Percentiles rank a stretch among this genome's conserved stretches.
These are phyloP conservation scores for Fusarium tanahbumbuense DNA, from an alignment of 2,329 filamentous ascomycete species.

Conservation along the genomic window DNA sequence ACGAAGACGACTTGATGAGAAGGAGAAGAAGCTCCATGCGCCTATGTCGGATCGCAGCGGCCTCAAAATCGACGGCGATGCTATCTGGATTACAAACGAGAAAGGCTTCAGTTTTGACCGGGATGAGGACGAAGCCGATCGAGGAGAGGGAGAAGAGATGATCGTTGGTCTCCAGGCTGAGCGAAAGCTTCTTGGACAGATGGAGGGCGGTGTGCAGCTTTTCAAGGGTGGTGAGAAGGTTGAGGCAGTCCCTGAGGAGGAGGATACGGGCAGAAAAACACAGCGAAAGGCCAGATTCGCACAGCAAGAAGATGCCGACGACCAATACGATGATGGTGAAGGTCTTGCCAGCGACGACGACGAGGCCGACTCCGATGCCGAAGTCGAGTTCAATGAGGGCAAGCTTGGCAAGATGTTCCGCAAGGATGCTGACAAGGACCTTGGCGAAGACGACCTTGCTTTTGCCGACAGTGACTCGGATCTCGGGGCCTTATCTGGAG, in stretches of 20 bases:
- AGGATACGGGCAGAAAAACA: conserved; percentile 71
- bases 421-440: conserved; percentile 62
- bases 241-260: conserved; percentile 62
- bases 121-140: conserved; percentile 74
- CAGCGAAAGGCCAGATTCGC: conserved; percentile 68
- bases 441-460: conserved; percentile 76
- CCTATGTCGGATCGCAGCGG: conserved; percentile 99
- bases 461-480: conserved; percentile 99
- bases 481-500: conserved; percentile 82
- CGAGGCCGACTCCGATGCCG: conserved; percentile 62
- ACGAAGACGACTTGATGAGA: conserved; percentile 86
- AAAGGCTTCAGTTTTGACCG: conserved; percentile 81
- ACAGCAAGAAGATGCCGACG: conserved; percentile 68
- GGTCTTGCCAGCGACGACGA: conserved; percentile 66
- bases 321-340: conserved; percentile 66
- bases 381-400: conserved; percentile 68
- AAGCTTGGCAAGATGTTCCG: conserved; percentile 72
- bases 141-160: conserved; percentile 94
- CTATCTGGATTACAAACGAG: conserved; percentile 84
- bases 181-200: conserved; percentile 83
- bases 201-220: conserved; percentile 83
- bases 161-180: conserved; percentile 90
- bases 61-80: conserved; percentile 95
- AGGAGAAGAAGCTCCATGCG: conserved; percentile 95
- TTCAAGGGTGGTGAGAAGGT: conserved; percentile 83